Percentiles rank a stretch among this genome's conserved stretches.
These are phyloP conservation scores for Neonectria punicea DNA, from an alignment of 2,329 filamentous ascomycete genomes.

Conservation along the genomic window DNA sequence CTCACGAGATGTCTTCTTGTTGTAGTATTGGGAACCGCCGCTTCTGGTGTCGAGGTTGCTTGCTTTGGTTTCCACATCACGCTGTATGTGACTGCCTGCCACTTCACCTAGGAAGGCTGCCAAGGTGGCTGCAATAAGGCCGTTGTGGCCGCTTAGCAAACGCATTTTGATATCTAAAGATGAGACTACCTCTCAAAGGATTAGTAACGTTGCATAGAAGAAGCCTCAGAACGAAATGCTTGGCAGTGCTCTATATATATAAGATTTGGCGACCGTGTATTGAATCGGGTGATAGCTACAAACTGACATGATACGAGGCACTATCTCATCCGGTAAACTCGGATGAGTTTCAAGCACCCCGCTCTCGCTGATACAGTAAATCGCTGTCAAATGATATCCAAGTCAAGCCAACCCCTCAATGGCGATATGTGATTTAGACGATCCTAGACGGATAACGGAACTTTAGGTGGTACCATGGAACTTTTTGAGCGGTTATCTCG, in stretches of 20 bases:
- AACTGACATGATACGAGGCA: neutral
- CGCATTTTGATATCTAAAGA: neutral
- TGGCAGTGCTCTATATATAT: neutral
- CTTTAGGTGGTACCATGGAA: neutral
- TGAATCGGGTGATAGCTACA: neutral
- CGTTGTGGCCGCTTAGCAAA: neutral
- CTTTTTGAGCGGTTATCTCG: neutral
- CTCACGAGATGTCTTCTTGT: constrained; percentile 9
- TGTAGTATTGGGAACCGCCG: constrained; percentile 13
- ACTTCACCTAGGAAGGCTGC: neutral
- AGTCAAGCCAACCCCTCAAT: neutral
- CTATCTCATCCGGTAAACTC: constrained; percentile 2
- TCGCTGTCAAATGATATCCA: neutral
- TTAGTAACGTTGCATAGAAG: neutral
- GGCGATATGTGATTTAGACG: neutral
- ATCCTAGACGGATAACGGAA: neutral
- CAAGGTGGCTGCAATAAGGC: neutral
- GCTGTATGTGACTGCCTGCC: neutral
- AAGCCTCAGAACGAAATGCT: neutral
- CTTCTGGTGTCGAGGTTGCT: neutral
- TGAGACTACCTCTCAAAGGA: neutral
- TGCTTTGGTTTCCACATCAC: neutral
- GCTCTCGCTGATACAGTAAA: neutral
- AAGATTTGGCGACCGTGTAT: neutral
- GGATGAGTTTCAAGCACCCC: neutral